Evolutionary conservation across 2,329 filamentous ascomycete genomes (phyloP), one percentile per base, ranked within the genome.

Genomic region (Neocucurbitaria cava): DNA sequence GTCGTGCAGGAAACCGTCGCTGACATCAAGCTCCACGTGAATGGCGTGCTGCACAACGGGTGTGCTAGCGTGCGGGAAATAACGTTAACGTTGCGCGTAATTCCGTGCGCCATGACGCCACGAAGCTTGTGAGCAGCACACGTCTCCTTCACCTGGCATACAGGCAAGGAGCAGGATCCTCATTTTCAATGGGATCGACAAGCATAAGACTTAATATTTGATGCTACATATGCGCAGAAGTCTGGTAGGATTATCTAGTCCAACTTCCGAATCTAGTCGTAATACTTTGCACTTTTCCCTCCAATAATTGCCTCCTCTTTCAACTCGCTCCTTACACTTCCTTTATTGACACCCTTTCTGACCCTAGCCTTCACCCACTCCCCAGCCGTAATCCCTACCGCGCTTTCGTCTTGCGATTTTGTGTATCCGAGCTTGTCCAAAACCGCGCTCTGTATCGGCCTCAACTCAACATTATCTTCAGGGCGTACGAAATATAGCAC

Each of bases 321-420:
- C 30, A 46, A 41, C 33, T 59, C 56, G 33, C 59, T 62, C 30
- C 59, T 51, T 1, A 53, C 51, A 18, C 49, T 31, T 11, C 54
- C 51, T 30, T 59, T 53, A 11, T 41, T 44, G 1, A 58, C 55
- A 39, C 55, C 55, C 21, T 54, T 63, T 24, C 45, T 51, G 4
- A 63, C 57, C n/a, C 60, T 49, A 21, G 54, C 61, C 13, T 55
- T 59, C 2, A 64, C 61, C 61, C 59, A 64, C 21, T 62, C 61
- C 11, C 58, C 61, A 21, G 58, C 56, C 3, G 59, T 62, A 9
- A 62, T 49, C 13, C 53, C 58, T 44, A 58, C 57, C 10, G 52
- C 47, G 20, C 48, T 54, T 18, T 58, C 50, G 36, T 63, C 55
- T 4, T 55, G 55, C 1, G 39, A 57, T 36, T 54, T 46, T 3